phyloP scores from a whole-genome alignment of 2,329 filamentous ascomycete species.

The Stachybotrys elegans region DNA sequence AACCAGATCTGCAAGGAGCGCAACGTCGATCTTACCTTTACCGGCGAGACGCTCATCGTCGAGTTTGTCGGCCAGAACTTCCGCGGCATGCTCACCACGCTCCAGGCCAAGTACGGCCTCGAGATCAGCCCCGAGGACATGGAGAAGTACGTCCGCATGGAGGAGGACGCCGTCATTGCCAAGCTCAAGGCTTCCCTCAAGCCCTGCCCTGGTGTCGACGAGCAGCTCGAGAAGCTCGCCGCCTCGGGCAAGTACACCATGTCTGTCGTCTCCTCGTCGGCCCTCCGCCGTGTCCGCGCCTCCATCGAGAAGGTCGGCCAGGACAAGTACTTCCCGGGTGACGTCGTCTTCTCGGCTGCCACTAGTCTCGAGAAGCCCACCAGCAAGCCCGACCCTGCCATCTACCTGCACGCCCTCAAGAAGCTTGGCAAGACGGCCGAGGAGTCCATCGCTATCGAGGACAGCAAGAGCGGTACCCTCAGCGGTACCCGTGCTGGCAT shows the following conservation, averaged over 20 bases:
- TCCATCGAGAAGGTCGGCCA: conserved; percentile 75
- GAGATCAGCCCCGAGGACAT: conserved; percentile 62
- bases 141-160: conserved; percentile 66
- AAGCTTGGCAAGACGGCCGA: conserved; percentile 64
- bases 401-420: conserved; percentile 76
- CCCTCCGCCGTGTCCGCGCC: conserved; percentile 71
- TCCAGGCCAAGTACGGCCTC: conserved; percentile 74
- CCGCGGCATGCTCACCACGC: conserved; percentile 78
- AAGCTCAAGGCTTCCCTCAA: conserved; percentile 65
- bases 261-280: conserved; percentile 76
- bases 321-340: conserved; percentile 71
- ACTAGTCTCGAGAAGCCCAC: conserved; percentile 74
- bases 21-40: conserved; percentile 63
- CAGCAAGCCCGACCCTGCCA: conserved; percentile 84
- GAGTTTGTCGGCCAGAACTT: conserved; percentile 95
- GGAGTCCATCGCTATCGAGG: conserved; percentile 79
- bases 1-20: conserved; percentile 75
- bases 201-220: conserved; percentile 65
- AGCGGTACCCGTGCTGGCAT: conserved; percentile 72
- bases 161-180: conserved; percentile 79
- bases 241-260: conserved; percentile 62
- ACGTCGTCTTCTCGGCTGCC: conserved; percentile 77
- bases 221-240: conserved; percentile 60
- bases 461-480: conserved; percentile 79
- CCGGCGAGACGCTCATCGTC: conserved; percentile 69